Evolutionary conservation across 495 filamentous ascomycete genomes (phyloP).

Genomic region (Stereocaulon alpinum): DNA sequence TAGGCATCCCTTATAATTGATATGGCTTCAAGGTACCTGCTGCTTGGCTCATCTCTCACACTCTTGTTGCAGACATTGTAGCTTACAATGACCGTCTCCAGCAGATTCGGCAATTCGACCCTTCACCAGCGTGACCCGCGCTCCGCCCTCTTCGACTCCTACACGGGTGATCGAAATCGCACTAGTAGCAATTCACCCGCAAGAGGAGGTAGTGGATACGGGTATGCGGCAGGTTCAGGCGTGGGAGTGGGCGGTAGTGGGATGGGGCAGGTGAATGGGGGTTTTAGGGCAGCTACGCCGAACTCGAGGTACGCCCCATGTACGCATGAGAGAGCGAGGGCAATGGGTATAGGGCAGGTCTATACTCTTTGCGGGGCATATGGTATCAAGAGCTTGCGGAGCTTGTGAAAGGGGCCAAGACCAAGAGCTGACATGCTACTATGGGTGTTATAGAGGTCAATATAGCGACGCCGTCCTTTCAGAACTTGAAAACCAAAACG

Average conservation of each 20-base stretch:
- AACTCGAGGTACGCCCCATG: slow-evolving; percentile 55
- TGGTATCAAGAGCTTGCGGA: neutral
- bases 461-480: slow-evolving; percentile 89
- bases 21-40: slow-evolving; percentile 14
- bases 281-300: slow-evolving; percentile 64
- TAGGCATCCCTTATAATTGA: neutral
- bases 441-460: slow-evolving; percentile 52
- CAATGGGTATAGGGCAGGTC: neutral
- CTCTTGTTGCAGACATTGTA: neutral
- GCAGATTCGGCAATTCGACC: slow-evolving; percentile 49
- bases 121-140: slow-evolving; percentile 81
- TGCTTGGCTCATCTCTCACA: neutral
- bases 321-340: neutral
- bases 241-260: slow-evolving; percentile 26
- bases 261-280: slow-evolving; percentile 27
- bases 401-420: neutral
- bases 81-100: slow-evolving; percentile 2
- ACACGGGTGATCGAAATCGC: slow-evolving; percentile 50
- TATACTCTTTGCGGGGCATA: neutral
- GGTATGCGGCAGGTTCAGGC: slow-evolving; percentile 46
- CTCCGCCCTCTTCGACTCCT: slow-evolving; percentile 78
- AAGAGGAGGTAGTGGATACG: slow-evolving; percentile 32
- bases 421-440: neutral
- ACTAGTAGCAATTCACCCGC: slow-evolving; percentile 42
- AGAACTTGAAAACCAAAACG: slow-evolving; percentile 92